Conservation (phyloP, 2,329 filamentous ascomycete species). For the Teratosphaeriaceae sp. region DNA sequence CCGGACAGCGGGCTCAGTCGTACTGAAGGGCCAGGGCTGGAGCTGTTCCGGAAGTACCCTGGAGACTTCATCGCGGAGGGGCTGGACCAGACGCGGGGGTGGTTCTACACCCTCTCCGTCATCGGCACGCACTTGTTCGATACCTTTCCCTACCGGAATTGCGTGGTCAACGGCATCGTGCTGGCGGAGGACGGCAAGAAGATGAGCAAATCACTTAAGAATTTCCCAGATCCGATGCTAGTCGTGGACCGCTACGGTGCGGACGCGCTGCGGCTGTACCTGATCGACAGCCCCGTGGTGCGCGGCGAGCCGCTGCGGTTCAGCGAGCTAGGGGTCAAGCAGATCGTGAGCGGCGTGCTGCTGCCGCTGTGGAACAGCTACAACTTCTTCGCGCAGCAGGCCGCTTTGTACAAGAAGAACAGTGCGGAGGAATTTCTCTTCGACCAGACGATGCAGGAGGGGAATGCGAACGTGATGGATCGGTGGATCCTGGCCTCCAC, state of each 20-base stretch:
- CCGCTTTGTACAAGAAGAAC: slow-evolving; percentile 77
- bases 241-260: slow-evolving; percentile 86
- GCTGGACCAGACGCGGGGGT: slow-evolving; percentile 87
- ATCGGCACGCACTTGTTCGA: slow-evolving; percentile 84
- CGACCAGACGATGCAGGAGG: slow-evolving; percentile 66
- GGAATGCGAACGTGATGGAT: slow-evolving; percentile 89
- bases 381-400: slow-evolving; percentile 92
- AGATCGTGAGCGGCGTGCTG: slow-evolving; percentile 86
- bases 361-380: slow-evolving; percentile 94
- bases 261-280: slow-evolving; percentile 86
- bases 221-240: slow-evolving; percentile 80
- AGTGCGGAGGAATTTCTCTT: slow-evolving; percentile 71
- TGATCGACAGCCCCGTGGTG: slow-evolving; percentile 95
- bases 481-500: slow-evolving; percentile 90
- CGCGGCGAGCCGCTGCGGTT: slow-evolving; percentile 85
- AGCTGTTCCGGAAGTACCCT: slow-evolving; percentile 74
- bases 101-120: slow-evolving; percentile 92
- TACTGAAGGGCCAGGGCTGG: slow-evolving; percentile 30
- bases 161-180: slow-evolving; percentile 93
- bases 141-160: slow-evolving; percentile 83
- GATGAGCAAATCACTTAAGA: slow-evolving; percentile 96
- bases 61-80: slow-evolving; percentile 94
- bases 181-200: slow-evolving; percentile 94
- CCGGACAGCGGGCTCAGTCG: slow-evolving; percentile 22
- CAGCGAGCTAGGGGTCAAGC: slow-evolving; percentile 87